Evolutionary conservation across 192 early-diverging fungal genomes (phyloP).

Genomic region (Coemansia sp.): DNA sequence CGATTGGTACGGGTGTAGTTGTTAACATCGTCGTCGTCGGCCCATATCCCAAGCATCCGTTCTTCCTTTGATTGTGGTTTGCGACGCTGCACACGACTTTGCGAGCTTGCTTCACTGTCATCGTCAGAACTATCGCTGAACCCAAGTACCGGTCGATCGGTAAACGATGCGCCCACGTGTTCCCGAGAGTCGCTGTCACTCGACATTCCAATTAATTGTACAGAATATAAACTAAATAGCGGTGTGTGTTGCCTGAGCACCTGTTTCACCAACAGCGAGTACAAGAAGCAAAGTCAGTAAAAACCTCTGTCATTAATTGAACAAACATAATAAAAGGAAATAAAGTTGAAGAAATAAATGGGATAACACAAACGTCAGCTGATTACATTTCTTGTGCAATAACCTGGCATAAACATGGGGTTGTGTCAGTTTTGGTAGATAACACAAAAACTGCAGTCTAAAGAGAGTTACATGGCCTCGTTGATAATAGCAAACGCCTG

Average conservation of each 20-base stretch:
- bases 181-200: too few relatives aligned
- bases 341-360: too few relatives aligned
- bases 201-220: too few relatives aligned
- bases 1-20: not conserved
- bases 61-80: slow-evolving; percentile 22
- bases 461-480: slow-evolving; percentile 39
- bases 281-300: too few relatives aligned
- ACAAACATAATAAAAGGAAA: too few relatives aligned
- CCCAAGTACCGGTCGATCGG: slow-evolving; percentile 13
- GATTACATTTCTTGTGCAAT: too few relatives aligned
- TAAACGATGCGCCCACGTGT: not conserved
- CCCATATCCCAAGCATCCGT: slow-evolving; percentile 48
- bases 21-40: slow-evolving; percentile 12
- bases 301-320: too few relatives aligned
- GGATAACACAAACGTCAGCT: too few relatives aligned
- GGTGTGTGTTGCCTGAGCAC: too few relatives aligned
- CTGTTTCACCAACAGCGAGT: too few relatives aligned
- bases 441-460: not conserved
- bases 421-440: not conserved
- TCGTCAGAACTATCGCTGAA: slow-evolving; percentile 36
- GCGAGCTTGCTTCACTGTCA: not conserved
- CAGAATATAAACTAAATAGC: too few relatives aligned
- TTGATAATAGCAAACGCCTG: slow-evolving; percentile 68
- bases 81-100: not conserved
- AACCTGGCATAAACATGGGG: not conserved